Percentiles rank a stretch among this genome's conserved stretches.
Conservation (phyloP, 1,139 yeast genomes). For the Pichia sp. region DNA sequence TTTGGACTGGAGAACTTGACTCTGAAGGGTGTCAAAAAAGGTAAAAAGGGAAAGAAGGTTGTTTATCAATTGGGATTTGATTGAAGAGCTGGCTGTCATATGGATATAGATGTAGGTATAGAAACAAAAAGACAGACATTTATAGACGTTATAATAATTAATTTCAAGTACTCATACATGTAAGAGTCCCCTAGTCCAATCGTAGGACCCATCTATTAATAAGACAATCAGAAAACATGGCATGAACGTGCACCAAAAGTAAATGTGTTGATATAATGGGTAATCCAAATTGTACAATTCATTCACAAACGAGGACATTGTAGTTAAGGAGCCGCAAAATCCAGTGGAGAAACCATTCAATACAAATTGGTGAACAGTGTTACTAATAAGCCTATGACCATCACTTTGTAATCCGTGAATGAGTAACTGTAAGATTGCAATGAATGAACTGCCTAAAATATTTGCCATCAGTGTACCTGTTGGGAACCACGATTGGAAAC, state of each 20-base stretch:
- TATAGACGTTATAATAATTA: too few species aligned
- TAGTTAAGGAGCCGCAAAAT: constrained; percentile 70
- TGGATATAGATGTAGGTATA: too few species aligned
- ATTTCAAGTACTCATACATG: background rate
- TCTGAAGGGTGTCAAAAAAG: constrained; percentile 21
- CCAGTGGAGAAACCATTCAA: constrained; percentile 58
- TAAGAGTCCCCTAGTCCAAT: constrained; percentile 38
- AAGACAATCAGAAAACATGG: constrained; percentile 36
- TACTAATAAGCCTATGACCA: constrained; percentile 27
- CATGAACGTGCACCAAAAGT: constrained; percentile 34
- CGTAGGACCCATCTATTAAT: constrained; percentile 47
- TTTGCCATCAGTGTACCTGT: constrained; percentile 74
- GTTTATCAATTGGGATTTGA: constrained; percentile 36
- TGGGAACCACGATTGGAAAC: constrained; percentile 38
- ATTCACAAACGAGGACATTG: constrained; percentile 68
- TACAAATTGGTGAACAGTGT: constrained; percentile 40
- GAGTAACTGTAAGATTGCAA: constrained; percentile 50
- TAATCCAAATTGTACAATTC: constrained; percentile 44
- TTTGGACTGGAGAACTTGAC: too few species aligned
- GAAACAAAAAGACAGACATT: too few species aligned
- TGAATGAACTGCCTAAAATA: constrained; percentile 45
- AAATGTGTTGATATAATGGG: constrained; percentile 23
- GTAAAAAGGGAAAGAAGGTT: constrained; percentile 38
- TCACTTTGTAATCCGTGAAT: constrained; percentile 34
- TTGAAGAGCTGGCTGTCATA: too few species aligned